Conservation (phyloP, 495 filamentous ascomycete species). For the Penicillium lagena region DNA sequence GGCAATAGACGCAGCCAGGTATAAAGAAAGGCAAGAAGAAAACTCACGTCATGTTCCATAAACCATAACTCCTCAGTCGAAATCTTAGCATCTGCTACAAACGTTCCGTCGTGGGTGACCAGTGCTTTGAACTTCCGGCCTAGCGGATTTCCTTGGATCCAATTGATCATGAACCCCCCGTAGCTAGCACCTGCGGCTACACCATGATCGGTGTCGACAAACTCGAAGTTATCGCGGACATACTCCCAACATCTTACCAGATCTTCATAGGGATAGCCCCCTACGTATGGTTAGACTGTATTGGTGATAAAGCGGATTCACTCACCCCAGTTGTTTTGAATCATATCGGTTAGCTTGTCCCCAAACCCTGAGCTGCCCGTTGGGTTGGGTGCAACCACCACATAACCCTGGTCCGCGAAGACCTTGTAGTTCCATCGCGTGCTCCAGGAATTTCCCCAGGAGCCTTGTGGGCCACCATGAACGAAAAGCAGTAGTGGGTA, state of each 20-base stretch:
- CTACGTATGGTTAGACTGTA: constrained; percentile 8
- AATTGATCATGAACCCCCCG: constrained; percentile 52
- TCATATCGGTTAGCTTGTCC: constrained; percentile 38
- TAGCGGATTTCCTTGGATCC: constrained; percentile 49
- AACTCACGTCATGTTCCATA: constrained; percentile 26
- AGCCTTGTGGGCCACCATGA: constrained; percentile 48
- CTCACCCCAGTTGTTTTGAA: constrained; percentile 43
- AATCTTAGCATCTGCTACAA: constrained; percentile 35
- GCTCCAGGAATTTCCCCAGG: constrained; percentile 44
- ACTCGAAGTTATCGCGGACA: constrained; percentile 39
- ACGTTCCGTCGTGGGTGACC: constrained; percentile 42
- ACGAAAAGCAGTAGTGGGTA: constrained; percentile 47
- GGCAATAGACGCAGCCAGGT: background rate
- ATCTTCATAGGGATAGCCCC: constrained; percentile 47
- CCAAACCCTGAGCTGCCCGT: constrained; percentile 48
- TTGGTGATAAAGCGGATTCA: background rate
- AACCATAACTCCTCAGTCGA: constrained; percentile 46
- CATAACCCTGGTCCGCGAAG: constrained; percentile 52
- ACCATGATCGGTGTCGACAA: constrained; percentile 41
- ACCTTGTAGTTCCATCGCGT: constrained; percentile 46
- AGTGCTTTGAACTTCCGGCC: constrained; percentile 48
- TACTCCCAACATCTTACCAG: constrained; percentile 46
- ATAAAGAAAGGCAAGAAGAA: background rate
- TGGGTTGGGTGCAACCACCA: constrained; percentile 48
- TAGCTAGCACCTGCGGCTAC: constrained; percentile 46